phyloP scores from a whole-genome alignment of 2,329 filamentous ascomycete species.

The Phoma sp. region DNA sequence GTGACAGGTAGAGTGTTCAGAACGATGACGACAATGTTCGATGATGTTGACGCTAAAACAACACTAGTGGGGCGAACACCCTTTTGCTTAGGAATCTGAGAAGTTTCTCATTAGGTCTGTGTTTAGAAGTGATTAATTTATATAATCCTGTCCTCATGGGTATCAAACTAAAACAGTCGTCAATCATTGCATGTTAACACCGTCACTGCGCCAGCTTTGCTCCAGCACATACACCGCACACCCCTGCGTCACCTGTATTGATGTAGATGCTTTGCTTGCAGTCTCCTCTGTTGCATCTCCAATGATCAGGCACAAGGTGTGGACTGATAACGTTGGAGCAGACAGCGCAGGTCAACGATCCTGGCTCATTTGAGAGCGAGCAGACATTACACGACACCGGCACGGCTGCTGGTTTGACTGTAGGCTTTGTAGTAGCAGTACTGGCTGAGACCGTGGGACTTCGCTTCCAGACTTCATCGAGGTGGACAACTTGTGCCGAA shows the following conservation, averaged over 20 bases:
- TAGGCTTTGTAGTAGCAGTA: background rate
- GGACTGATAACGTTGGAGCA: conserved; percentile 75
- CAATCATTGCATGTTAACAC: background rate
- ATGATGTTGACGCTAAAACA: background rate
- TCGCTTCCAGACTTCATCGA: conserved; percentile 31
- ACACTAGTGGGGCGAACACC: background rate
- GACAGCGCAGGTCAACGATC: conserved; percentile 67
- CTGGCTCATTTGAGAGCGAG: conserved; percentile 67
- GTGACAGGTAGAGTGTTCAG: too few species aligned
- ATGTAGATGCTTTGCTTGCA: conserved; percentile 68
- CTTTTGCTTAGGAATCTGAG: background rate
- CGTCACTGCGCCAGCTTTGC: background rate
- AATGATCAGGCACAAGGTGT: conserved; percentile 62
- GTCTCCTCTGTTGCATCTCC: conserved; percentile 65
- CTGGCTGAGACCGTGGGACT: conserved; percentile 11
- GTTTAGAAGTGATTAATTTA: too few species aligned
- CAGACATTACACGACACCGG: conserved; percentile 65
- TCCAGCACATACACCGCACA: conserved; percentile 74
- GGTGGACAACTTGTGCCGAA: conserved; percentile 16
- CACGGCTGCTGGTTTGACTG: conserved; percentile 9
- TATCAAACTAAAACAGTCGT: background rate
- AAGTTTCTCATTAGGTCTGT: too few species aligned
- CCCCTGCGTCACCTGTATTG: conserved; percentile 73
- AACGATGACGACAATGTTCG: conserved; percentile 8
- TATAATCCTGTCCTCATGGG: background rate